Evolutionary conservation across 805 yeast genomes (phyloP), one percentile per base, ranked within the genome.

Genomic region (Saturnispora diversa): DNA sequence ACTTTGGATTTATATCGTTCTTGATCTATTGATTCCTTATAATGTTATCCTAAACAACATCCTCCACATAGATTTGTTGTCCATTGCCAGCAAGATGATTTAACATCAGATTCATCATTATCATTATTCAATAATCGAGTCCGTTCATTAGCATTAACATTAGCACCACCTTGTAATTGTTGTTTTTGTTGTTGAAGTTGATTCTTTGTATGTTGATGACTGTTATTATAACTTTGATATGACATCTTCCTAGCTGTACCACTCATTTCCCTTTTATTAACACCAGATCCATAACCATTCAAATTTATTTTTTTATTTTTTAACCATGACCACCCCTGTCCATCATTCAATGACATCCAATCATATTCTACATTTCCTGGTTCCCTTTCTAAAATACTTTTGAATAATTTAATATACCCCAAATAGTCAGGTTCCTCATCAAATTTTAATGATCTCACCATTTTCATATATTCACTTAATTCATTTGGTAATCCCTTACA

Each of bases 341-440:
- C 92, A 38, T 77, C 75, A 55, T 83, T 83, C 50, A 83, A 69
- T 51, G 73, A 78, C 78, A 80, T 75, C 94, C 94, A 82, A 55
- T 84, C 94, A 53, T 80, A 84, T n/a, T 32, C 37, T 5, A 20
- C 30, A 9, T 7, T 9, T 2, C 38, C 35, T 4, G 33, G 19
- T 16, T 33, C 33, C 13, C 17, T 27, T 8, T 32, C 11, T 50
- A 84, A 62, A 4, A 73, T 75, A 7, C 74, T 70, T 49, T 75
- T 71, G 67, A 84, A 72, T 44, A 82, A 62, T 53, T 70, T 65
- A 42, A 81, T 65, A 49, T 80, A 69, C 51, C 78, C 79, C 43
- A 73, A 77, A 59, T 84, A 84, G 53, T 84, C 81, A 4, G 94
- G 94, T 43, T 78, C 80, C 49, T 84, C 85, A 47, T 84, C 92